Evolutionary conservation across 202 grass and related monocot species (phyloP), one percentile per base, ranked within the genome.

Genomic region (Carex arenaria): DNA sequence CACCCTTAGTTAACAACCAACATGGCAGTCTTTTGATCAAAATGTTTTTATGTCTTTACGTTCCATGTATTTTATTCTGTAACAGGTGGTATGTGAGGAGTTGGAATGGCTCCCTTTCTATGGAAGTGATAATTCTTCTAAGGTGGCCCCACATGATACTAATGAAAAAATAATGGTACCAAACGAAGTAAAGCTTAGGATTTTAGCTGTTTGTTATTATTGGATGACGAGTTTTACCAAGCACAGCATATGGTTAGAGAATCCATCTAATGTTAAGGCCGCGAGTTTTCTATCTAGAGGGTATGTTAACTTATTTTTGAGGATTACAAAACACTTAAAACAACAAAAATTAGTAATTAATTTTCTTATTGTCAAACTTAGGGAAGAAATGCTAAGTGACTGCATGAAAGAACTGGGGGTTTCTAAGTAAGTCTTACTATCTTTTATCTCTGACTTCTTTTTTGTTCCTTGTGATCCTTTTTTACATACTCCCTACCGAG

Each of bases 91-190:
- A 43, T 96, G 93, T 47, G 96, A 99, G 87, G 96, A 99, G 85
- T 87, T 99, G 9, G 96, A 99, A 73, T 99, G 96, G 96, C 87
- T 99, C 82, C 91, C 91, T 23, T 99, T 99, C 84, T 99, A 99
- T 87, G 85, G 56, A 61, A 87, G 62, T 68, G 79, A 86, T 82
- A 80, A 88, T 88, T 86, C 82, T 67, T 80, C 70, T 75, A 57
- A 77, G 88, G 76, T 61, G 59, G 72, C 67, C 26, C 43, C 45
- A 38, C 80, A 83, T 90, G 87, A 89, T 62, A 85, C 79, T 74
- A 85, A 90, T 78, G 90, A 79, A 55, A 91, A 91, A 79, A 54
- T 86, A 87, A 87, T 88, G 86, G 85, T 63, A 71, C 79, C 85
- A 87, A 86, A 49, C 80, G 88, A 94, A 92, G 87, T 88, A 68